Conservation (phyloP, 345 rosid genomes). For the Eucalyptus microcorys region DNA sequence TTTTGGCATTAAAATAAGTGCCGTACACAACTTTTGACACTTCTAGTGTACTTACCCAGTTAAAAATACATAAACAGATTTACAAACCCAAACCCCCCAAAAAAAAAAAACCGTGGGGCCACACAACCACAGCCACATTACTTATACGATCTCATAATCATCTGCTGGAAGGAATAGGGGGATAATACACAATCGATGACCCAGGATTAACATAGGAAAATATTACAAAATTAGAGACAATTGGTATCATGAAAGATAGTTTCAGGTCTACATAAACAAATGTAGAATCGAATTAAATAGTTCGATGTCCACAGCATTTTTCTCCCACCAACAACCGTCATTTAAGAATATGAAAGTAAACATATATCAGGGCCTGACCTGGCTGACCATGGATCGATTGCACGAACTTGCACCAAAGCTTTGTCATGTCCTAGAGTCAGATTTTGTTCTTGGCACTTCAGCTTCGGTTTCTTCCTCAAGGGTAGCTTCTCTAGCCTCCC, state of each 20-base stretch:
- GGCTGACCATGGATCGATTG: constrained; percentile 19
- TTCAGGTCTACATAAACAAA: not conserved
- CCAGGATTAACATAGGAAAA: not conserved
- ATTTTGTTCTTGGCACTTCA: constrained; percentile 78
- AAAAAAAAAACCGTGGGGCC: no score
- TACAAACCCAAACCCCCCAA: no score
- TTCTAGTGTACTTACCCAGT: no score
- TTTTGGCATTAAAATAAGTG: no score
- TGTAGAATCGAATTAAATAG: not conserved
- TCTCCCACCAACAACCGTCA: not conserved
- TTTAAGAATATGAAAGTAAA: not conserved
- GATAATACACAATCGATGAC: not conserved
- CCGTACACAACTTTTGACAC: no score
- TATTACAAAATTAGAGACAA: not conserved
- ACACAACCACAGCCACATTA: no score
- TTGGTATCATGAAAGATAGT: not conserved
- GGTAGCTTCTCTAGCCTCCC: constrained; percentile 52
- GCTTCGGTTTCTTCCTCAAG: constrained; percentile 74
- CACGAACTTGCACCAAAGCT: constrained; percentile 33
- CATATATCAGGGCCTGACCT: constrained; percentile 11
- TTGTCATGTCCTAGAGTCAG: constrained; percentile 25
- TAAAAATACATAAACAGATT: no score
- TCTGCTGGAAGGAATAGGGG: not conserved
- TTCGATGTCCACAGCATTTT: not conserved
- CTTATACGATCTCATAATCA: not conserved